Evolutionary conservation across 176 grass and related monocot species (phyloP).

Genomic region (Zoysia pacifica): DNA sequence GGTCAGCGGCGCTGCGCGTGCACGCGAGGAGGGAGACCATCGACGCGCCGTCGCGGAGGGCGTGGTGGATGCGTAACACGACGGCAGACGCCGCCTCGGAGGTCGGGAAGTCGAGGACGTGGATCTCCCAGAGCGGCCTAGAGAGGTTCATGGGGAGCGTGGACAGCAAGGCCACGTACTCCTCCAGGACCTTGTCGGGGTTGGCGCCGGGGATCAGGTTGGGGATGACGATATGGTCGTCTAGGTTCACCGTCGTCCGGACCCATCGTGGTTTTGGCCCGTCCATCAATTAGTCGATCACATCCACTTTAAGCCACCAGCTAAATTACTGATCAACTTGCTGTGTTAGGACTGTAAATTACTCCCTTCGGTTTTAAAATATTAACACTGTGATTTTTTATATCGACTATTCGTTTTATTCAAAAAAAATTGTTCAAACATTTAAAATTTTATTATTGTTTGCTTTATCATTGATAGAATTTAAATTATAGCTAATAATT

Average conservation of each 20-base stretch:
- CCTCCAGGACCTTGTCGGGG: conserved; percentile 45
- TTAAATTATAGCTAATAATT: too few relatives aligned
- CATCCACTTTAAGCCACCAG: too few relatives aligned
- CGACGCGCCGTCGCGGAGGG: conserved; percentile 61
- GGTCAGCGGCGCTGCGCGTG: conserved; percentile 45
- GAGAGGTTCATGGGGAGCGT: conserved; percentile 32
- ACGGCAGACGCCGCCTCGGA: conserved; percentile 36
- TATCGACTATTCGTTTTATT: too few relatives aligned
- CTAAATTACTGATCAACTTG: too few relatives aligned
- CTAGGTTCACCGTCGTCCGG: conserved; percentile 39
- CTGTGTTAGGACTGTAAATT: too few relatives aligned
- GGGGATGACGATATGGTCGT: conserved; percentile 54
- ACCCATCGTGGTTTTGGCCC: conserved; percentile 45
- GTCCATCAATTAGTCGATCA: neutral
- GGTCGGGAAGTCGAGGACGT: conserved; percentile 63
- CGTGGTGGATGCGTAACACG: conserved; percentile 57
- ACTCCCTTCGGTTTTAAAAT: too few relatives aligned
- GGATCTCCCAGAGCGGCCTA: conserved; percentile 63
- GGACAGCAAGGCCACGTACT: conserved; percentile 57
- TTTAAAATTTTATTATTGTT: too few relatives aligned
- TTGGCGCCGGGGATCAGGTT: conserved; percentile 19
- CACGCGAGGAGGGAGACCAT: conserved; percentile 63
- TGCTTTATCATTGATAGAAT: too few relatives aligned
- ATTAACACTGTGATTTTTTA: too few relatives aligned
- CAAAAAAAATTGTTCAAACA: too few relatives aligned